Evolutionary conservation across 306 rosid genomes (phyloP), one percentile per base, ranked within the genome.

Genomic region (Castanea mollissima): DNA sequence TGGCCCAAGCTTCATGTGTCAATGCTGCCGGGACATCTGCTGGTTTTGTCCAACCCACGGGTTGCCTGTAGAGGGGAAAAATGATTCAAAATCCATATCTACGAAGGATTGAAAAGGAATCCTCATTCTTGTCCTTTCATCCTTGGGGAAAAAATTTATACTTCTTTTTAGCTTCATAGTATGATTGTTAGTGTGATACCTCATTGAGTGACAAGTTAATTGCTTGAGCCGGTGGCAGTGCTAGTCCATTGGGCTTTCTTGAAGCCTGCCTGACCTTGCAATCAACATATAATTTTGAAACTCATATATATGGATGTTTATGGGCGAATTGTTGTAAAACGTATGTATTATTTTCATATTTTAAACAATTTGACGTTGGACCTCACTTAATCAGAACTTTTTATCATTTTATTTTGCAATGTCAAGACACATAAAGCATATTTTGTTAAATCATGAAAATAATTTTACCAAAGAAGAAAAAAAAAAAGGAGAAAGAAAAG

Each of bases 1-100:
- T 2, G 4, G 76, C 86, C 15, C 49, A 60, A 56, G 72, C 83
- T 15, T 82, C 77, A 1, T 84, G 88, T 2, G 16, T 0, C 60
- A 32, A 87, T 68, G 88, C 82, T 2, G 31, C 0, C 4, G 88
- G 90, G 55, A 62, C 54, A 27, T 8, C 83, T 8, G 35, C 65
- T 14, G 90, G 86, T 58, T 2, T 52, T 6, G 81, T 87, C 72
- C 83, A 73, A 21, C 88, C 90, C 5, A 15, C 71, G 4, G 56
- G 59, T 70, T 84, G 90, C 63, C 57, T 86, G 27, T 78, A 73
- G 38, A 1, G n/a, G 13, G 35, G 11, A 7, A 29, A 7, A 13
- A 10, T 8, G 0, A 23, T 2, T 11, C 19, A 44, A 1, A 21
- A 21, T 12, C 32, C 74, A 44, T 41, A 9, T 44, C 10, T 21